phyloP scores from a whole-genome alignment of 495 filamentous ascomycete genomes.

The Penicillium desertorum region DNA sequence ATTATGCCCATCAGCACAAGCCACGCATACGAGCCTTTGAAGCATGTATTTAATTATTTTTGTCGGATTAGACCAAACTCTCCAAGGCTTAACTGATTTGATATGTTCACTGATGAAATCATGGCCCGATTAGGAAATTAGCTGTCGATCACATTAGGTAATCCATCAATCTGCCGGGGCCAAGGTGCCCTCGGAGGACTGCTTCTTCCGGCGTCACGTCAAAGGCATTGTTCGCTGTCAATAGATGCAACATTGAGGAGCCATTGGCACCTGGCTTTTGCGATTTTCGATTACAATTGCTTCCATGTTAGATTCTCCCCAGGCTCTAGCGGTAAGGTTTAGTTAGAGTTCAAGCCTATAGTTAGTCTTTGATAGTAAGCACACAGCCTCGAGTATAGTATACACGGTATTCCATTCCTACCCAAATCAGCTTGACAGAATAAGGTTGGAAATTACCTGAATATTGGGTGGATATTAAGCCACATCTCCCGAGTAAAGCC shows the following conservation, averaged over 20 bases:
- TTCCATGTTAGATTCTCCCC: neutral
- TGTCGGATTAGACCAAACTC: neutral
- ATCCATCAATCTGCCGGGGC: neutral
- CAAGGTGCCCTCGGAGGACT: too few species aligned
- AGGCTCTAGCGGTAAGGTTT: neutral
- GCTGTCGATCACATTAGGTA: conserved; percentile 3
- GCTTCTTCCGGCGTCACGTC: conserved; percentile 2
- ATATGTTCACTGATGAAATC: conserved; percentile 2
- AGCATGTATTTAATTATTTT: conserved; percentile 17
- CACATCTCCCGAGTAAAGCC: neutral
- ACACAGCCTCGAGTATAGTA: neutral
- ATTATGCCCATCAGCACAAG: conserved; percentile 21
- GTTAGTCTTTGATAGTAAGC: neutral
- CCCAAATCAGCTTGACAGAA: neutral
- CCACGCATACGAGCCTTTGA: conserved; percentile 13
- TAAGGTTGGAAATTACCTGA: neutral
- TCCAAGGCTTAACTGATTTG: neutral
- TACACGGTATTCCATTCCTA: neutral
- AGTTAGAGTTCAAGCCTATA: conserved; percentile 5
- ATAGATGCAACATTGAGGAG: neutral
- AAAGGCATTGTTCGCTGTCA: conserved; percentile 3
- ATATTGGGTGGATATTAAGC: neutral
- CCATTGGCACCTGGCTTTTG: neutral
- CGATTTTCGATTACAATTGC: neutral
- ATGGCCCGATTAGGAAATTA: conserved; percentile 5